These are phyloP conservation scores for Platanthera zijinensis DNA, from an alignment of 106 monocot species.

Conservation along the genomic window DNA sequence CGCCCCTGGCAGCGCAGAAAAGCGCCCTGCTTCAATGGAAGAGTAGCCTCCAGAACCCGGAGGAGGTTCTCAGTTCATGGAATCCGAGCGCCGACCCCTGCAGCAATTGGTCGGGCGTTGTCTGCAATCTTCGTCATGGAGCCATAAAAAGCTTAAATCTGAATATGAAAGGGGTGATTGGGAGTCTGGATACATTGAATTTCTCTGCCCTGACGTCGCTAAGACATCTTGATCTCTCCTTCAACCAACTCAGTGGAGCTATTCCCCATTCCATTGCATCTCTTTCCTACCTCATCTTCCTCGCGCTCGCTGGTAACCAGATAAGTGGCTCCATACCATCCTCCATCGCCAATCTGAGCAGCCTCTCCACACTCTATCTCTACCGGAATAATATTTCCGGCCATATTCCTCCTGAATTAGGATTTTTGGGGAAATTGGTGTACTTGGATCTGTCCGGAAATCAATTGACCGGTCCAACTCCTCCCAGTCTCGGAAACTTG, in stretches of 20 bases:
- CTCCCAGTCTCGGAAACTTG: constrained; percentile 3
- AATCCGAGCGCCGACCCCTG: not conserved
- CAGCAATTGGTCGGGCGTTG: constrained; percentile 16
- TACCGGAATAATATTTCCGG: constrained; percentile 6
- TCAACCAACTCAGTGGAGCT: not conserved
- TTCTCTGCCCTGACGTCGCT: constrained; percentile 13
- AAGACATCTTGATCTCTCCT: not conserved
- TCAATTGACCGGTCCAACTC: too few relatives aligned
- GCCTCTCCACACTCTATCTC: not conserved
- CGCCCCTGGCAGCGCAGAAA: not conserved
- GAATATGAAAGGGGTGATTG: not conserved
- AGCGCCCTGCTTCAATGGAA: constrained; percentile 13
- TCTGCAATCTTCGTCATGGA: constrained; percentile 2
- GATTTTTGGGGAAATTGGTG: too few relatives aligned
- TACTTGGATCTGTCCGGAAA: too few relatives aligned
- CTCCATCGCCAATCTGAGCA: not conserved
- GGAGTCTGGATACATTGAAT: constrained; percentile 12
- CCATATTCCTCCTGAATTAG: not conserved
- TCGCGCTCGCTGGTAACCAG: not conserved
- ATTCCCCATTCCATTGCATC: not conserved
- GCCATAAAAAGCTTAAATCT: constrained; percentile 2
- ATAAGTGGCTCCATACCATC: constrained; percentile 10
- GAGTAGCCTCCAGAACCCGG: not conserved
- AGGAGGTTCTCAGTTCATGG: not conserved
- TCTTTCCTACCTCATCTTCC: not conserved